Evolutionary conservation across 164 flowering plant genomes (phyloP).

Genomic region (Chimonanthus praecox): DNA sequence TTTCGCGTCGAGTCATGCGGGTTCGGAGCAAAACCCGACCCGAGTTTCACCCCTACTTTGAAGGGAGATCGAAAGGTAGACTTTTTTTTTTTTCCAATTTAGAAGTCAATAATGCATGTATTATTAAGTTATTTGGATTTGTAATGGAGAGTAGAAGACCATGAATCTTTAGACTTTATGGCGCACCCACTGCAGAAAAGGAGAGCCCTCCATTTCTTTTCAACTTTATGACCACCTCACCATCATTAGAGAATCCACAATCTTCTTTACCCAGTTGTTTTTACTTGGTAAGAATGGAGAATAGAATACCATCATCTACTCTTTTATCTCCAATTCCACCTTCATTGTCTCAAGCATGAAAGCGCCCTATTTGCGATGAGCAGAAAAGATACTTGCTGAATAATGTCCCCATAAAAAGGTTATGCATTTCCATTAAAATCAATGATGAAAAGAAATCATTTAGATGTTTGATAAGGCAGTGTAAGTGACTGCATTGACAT

Average conservation of each 20-base stretch:
- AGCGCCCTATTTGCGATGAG: no score
- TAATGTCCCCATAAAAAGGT: no score
- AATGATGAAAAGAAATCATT: not conserved
- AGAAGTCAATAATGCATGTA: not conserved
- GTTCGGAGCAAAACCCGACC: no score
- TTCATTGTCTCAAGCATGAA: not conserved
- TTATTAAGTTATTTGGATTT: not conserved
- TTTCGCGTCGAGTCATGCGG: no score
- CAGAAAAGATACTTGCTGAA: not conserved
- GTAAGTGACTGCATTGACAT: not conserved
- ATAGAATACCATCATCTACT: not conserved
- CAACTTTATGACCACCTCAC: not conserved
- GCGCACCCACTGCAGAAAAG: not conserved
- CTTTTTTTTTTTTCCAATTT: not conserved
- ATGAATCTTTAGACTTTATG: constrained; percentile 3
- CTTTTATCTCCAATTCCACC: not conserved
- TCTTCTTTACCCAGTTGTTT: not conserved
- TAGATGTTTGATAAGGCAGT: not conserved
- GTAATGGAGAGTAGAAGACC: not conserved
- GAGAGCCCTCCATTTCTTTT: not conserved
- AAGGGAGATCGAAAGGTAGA: not conserved
- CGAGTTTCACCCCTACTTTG: no score
- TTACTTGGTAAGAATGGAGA: not conserved
- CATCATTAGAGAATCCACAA: constrained; percentile 6
- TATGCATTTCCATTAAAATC: not conserved